Evolutionary conservation across 805 yeast species (phyloP).

Genomic region (Spathaspora hagerdaliae): DNA sequence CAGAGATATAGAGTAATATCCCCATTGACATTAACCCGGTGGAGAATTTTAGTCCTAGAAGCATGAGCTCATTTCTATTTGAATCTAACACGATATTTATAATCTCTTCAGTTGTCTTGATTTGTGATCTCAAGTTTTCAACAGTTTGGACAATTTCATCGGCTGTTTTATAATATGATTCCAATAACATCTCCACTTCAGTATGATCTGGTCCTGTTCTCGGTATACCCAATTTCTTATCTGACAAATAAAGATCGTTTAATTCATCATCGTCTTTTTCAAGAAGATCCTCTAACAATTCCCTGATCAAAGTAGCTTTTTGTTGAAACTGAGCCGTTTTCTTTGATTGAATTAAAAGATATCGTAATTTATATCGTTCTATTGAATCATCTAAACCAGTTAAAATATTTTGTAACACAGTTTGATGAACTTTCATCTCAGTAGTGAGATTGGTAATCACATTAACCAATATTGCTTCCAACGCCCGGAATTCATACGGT

Average conservation of each 20-base stretch:
- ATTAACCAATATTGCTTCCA: slow-evolving; percentile 81
- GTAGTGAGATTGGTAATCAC: slow-evolving; percentile 75
- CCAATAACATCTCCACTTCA: slow-evolving; percentile 86
- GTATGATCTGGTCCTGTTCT: slow-evolving; percentile 64
- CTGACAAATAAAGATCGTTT: slow-evolving; percentile 76
- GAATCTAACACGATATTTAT: slow-evolving; percentile 90
- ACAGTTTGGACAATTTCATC: slow-evolving; percentile 94
- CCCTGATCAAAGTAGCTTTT: slow-evolving; percentile 77
- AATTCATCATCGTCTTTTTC: slow-evolving; percentile 80
- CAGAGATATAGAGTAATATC: slow-evolving; percentile 73
- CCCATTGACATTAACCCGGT: slow-evolving; percentile 82
- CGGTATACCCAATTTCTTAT: slow-evolving; percentile 40
- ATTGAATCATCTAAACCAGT: slow-evolving; percentile 77
- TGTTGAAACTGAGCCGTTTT: slow-evolving; percentile 79
- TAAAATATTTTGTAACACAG: slow-evolving; percentile 69
- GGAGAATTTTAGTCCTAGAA: slow-evolving; percentile 77
- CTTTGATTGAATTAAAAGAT: slow-evolving; percentile 78
- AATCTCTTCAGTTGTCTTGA: slow-evolving; percentile 90
- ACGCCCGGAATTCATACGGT: slow-evolving; percentile 87
- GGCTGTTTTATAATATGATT: slow-evolving; percentile 83
- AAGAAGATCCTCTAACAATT: slow-evolving; percentile 76
- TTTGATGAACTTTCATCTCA: slow-evolving; percentile 82
- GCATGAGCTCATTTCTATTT: slow-evolving; percentile 89
- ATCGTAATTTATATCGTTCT: slow-evolving; percentile 73
- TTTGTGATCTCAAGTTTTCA: slow-evolving; percentile 73